These are phyloP conservation scores for Hansenula lynferdii DNA, from an alignment of 1,139 yeast species.

Conservation along the genomic window DNA sequence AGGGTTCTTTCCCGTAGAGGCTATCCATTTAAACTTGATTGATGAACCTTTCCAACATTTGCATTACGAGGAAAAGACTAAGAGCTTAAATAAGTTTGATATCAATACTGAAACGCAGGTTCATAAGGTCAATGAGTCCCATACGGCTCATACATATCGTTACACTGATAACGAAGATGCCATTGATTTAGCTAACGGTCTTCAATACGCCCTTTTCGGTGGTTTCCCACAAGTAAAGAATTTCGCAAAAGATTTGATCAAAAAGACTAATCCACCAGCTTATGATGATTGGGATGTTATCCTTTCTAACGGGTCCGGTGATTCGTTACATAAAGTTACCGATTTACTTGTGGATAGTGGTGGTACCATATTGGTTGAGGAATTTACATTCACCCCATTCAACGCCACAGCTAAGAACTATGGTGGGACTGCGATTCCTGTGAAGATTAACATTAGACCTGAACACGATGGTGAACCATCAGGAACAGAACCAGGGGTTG, in stretches of 20 bases:
- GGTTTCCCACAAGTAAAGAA: slow-evolving; percentile 40
- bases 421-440: slow-evolving; percentile 47
- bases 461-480: slow-evolving; percentile 22
- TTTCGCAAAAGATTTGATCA: slow-evolving; percentile 39
- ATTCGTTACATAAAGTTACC: slow-evolving; percentile 55
- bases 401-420: slow-evolving; percentile 37
- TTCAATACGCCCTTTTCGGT: slow-evolving; percentile 42
- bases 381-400: slow-evolving; percentile 57
- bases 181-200: slow-evolving; percentile 39
- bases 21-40: slow-evolving; percentile 41
- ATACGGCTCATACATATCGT: slow-evolving; percentile 15
- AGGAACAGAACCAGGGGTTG: slow-evolving; percentile 41
- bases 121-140: slow-evolving; percentile 15
- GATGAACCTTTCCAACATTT: slow-evolving; percentile 34
- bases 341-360: slow-evolving; percentile 50
- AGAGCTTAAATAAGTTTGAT: slow-evolving; percentile 15
- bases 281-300: slow-evolving; percentile 52
- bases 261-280: slow-evolving; percentile 42
- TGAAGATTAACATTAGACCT: slow-evolving; percentile 36
- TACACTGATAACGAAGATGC: slow-evolving; percentile 24
- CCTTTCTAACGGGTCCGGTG: slow-evolving; percentile 65
- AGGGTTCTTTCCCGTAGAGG: slow-evolving; percentile 54
- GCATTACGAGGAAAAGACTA: slow-evolving; percentile 13
- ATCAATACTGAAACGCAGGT: slow-evolving; percentile 16
- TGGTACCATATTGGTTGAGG: slow-evolving; percentile 58